phyloP scores from a whole-genome alignment of 2,329 filamentous ascomycete genomes.

The Trichophyton simii region DNA sequence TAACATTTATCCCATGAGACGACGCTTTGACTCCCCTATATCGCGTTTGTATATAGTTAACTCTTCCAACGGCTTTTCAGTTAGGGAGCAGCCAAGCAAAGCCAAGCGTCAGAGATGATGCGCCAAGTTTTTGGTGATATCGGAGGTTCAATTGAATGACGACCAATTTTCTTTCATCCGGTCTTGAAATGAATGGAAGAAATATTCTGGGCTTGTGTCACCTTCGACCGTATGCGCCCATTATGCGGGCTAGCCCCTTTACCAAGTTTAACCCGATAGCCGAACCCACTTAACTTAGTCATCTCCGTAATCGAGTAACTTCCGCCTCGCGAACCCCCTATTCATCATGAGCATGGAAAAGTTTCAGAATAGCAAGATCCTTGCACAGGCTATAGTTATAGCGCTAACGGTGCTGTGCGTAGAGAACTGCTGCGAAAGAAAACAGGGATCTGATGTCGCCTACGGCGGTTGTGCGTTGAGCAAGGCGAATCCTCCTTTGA shows the following conservation, averaged over 20 bases:
- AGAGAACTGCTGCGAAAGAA: neutral
- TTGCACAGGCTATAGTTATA: neutral
- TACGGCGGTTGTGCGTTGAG: neutral
- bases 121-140: neutral
- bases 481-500: neutral
- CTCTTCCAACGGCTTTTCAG: neutral
- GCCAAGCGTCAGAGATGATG: neutral
- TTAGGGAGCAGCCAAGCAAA: neutral
- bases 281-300: neutral
- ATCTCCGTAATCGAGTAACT: neutral
- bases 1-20: neutral
- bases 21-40: neutral
- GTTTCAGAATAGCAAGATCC: neutral
- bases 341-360: neutral
- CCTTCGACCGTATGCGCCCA: no score
- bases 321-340: neutral
- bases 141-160: neutral
- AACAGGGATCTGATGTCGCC: neutral
- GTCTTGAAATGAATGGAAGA: neutral
- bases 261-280: neutral
- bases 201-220: no score
- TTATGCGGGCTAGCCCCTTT: neutral
- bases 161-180: neutral
- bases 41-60: neutral
- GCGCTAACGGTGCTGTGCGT: neutral